These are phyloP conservation scores for Trypanosoma cruzi DNA, from an alignment of 208 protist genomes.

Conservation along the genomic window DNA sequence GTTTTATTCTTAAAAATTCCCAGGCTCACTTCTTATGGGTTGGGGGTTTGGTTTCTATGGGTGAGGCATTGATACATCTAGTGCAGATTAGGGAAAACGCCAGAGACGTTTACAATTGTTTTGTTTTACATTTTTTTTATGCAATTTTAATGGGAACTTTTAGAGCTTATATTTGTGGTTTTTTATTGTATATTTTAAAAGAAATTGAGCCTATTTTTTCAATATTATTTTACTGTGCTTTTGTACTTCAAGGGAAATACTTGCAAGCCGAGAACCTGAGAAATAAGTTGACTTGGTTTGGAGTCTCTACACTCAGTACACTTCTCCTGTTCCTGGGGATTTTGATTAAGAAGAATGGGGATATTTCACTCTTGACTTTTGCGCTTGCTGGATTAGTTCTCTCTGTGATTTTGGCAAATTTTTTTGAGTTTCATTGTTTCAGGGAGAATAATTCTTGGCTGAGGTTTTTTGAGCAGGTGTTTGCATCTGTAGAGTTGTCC, in stretches of 20 bases:
- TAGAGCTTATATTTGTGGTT: constrained; percentile 10
- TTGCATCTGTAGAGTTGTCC: constrained; percentile 18
- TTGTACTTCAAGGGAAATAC: not conserved
- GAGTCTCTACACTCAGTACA: constrained; percentile 1
- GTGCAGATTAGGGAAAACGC: not conserved
- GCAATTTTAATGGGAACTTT: constrained; percentile 4
- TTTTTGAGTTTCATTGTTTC: not conserved
- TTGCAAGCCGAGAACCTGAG: not conserved
- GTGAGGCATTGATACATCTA: constrained; percentile 11
- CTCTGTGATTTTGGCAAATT: not conserved
- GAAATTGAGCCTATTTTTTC: constrained; percentile 4
- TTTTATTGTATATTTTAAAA: constrained; percentile 10
- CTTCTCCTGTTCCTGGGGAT: not conserved
- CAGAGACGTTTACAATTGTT: not conserved
- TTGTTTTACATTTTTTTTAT: not conserved
- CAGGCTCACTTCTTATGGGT: constrained; percentile 5
- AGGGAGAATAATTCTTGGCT: constrained; percentile 8
- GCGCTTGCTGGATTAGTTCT: not conserved
- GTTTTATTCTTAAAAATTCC: constrained; percentile 7
- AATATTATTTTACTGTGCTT: constrained; percentile 15
- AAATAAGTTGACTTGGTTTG: not conserved
- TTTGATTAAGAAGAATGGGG: not conserved
- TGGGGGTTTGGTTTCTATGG: constrained; percentile 17
- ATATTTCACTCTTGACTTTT: not conserved
- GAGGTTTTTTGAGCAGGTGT: constrained; percentile 1